Evolutionary conservation across 306 rosid species (phyloP).

Genomic region (Vachellia collinsii): DNA sequence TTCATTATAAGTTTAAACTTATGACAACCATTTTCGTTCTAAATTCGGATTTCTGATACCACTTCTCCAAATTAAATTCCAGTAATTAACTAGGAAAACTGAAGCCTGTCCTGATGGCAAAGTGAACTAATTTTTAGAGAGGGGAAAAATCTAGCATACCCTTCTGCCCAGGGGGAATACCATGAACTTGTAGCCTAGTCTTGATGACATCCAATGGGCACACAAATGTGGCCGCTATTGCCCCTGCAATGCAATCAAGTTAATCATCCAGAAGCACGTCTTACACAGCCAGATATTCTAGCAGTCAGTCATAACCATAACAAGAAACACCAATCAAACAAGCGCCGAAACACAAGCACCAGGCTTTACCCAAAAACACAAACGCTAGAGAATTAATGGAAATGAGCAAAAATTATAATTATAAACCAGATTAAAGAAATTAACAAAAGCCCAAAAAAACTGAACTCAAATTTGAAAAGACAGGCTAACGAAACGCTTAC

Average conservation of each 20-base stretch:
- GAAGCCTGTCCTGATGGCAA: background rate
- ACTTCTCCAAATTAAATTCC: conserved; percentile 18
- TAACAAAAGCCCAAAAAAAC: conserved; percentile 40
- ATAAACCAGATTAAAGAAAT: background rate
- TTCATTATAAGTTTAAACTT: conserved; percentile 5
- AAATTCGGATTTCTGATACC: background rate
- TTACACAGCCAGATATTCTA: conserved; percentile 5
- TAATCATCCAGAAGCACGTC: background rate
- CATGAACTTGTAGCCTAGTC: conserved; percentile 97
- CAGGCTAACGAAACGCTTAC: conserved; percentile 44
- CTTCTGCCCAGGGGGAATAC: conserved; percentile 74
- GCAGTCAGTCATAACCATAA: background rate
- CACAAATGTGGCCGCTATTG: conserved; percentile 91
- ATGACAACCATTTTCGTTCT: background rate
- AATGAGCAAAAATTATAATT: background rate
- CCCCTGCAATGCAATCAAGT: conserved; percentile 55
- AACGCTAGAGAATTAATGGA: background rate
- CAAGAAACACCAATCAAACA: conserved; percentile 15
- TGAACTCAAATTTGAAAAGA: conserved; percentile 11
- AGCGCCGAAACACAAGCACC: background rate
- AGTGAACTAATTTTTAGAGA: background rate
- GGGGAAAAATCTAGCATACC: conserved; percentile 49
- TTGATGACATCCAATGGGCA: conserved; percentile 99
- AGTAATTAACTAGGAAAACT: background rate
- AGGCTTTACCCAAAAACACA: background rate